phyloP scores from a whole-genome alignment of 1,139 yeast species.

The Geotrichum bryndzae region DNA sequence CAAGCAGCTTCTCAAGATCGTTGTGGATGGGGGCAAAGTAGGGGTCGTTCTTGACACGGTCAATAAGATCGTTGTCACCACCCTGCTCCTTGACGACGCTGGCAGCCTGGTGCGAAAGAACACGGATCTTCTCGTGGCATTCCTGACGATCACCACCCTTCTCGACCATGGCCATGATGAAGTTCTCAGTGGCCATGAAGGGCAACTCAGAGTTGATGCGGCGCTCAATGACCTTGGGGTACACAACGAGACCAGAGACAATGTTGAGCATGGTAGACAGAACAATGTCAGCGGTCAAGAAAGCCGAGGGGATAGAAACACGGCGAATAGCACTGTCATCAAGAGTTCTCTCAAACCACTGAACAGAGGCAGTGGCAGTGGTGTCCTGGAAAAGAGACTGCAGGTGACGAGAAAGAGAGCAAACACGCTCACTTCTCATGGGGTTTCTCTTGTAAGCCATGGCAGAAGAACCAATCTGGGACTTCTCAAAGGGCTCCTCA shows the following conservation, averaged over 20 bases:
- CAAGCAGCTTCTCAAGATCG: slow-evolving; percentile 71
- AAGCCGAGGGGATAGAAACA: slow-evolving; percentile 93
- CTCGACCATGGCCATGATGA: slow-evolving; percentile 99
- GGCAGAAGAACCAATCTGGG: slow-evolving; percentile 96
- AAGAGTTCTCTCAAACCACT: slow-evolving; percentile 98
- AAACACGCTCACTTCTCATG: slow-evolving; percentile 98
- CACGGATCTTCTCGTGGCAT: slow-evolving; percentile 96
- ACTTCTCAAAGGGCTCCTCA: slow-evolving; percentile 97
- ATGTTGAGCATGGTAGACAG: slow-evolving; percentile 85
- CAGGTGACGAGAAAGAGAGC: slow-evolving; percentile 92
- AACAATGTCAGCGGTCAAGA: slow-evolving; percentile 90
- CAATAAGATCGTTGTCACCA: slow-evolving; percentile 95
- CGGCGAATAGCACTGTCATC: slow-evolving; percentile 98
- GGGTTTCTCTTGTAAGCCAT: slow-evolving; percentile 99
- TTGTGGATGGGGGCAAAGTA: slow-evolving; percentile 88
- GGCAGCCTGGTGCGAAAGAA: slow-evolving; percentile 93
- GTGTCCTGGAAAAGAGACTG: slow-evolving; percentile 90
- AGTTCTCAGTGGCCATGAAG: slow-evolving; percentile 98
- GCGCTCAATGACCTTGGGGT: slow-evolving; percentile 97
- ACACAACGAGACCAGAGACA: slow-evolving; percentile 91
- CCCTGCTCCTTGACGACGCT: slow-evolving; percentile 97
- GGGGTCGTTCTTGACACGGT: slow-evolving; percentile 69
- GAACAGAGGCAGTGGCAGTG: slow-evolving; percentile 93
- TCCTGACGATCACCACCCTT: slow-evolving; percentile 97
- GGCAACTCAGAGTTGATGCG: slow-evolving; percentile 93